Evolutionary conservation across 2,329 filamentous ascomycete species (phyloP), one percentile per base, ranked within the genome.

Genomic region (Davidsoniella virescens): DNA sequence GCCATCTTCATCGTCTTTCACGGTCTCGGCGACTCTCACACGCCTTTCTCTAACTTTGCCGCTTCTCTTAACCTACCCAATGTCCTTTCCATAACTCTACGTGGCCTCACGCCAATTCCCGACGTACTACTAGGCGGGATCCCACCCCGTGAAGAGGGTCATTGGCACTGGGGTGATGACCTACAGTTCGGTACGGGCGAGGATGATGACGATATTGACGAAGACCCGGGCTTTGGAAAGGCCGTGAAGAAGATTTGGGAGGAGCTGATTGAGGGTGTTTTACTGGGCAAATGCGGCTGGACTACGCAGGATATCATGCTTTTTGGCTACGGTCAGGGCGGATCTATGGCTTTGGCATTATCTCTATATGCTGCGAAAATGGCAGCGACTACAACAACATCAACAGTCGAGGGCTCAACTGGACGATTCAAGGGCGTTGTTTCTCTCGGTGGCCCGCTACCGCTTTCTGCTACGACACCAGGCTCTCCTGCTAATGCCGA

Each of bases 1-100:
- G 82, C 88, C 57, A 71, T 93, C 57, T 76, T 94, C 54, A 67
- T 94, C 60, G 75, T 94, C 47, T 77, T 94, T 52, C 87, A 94
- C 64, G 87, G 87, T 55, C 75, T 94, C 10, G 87, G 87, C 55
- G 87, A 94, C 65, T 78, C 74, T 33, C 75, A 85, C 53, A 59
- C 62, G 2, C 71, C 83, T 36, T 93, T 92, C 62, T 72, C 76
- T 53, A 66, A 67, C 42, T 82, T 94, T 54, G 84, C 80, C 17
- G 69, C 70, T 51, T 78, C 76, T 56, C 66, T 94, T 54, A 70
- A 73, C 54, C 75, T 94, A 2, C 86, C 87, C 0, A 84, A 87
- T 59, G 87, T 87, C 48, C 73, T 80, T 51, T 78, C 79, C 58
- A 74, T 94, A 49, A 75, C 84, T 5, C 68, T 93, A 40, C 82